These are phyloP conservation scores for Citrus hindsii DNA, from an alignment of 345 rosid genomes.

Conservation along the genomic window DNA sequence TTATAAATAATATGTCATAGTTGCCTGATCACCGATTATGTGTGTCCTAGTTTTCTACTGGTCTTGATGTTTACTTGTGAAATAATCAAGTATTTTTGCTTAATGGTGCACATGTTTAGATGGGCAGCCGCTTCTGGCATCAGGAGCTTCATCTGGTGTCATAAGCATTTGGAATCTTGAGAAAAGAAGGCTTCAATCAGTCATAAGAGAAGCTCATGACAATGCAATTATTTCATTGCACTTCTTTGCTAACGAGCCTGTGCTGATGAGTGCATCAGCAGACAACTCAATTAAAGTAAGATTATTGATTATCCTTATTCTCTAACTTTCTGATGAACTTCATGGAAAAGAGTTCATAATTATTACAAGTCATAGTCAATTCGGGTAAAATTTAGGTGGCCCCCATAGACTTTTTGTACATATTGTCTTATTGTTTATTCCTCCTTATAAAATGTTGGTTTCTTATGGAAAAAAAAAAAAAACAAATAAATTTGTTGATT, in stretches of 20 bases:
- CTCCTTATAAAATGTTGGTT: neutral
- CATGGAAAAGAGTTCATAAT: neutral
- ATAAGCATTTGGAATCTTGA: slow-evolving; percentile 98
- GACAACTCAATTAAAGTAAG: slow-evolving; percentile 94
- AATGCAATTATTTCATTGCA: slow-evolving; percentile 71
- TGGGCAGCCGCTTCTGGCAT: slow-evolving; percentile 94
- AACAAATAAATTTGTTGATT: neutral
- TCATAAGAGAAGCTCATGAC: slow-evolving; percentile 93
- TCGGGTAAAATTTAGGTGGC: neutral
- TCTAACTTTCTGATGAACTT: neutral
- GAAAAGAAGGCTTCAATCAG: slow-evolving; percentile 83
- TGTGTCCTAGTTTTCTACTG: neutral
- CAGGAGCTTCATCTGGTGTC: slow-evolving; percentile 94
- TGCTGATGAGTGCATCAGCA: slow-evolving; percentile 87
- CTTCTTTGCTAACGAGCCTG: slow-evolving; percentile 95
- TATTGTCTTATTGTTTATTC: too few relatives aligned
- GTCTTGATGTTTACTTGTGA: slow-evolving; percentile 7
- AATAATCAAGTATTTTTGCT: slow-evolving; percentile 3
- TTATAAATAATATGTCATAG: neutral
- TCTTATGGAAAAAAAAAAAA: neutral
- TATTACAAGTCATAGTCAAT: neutral
- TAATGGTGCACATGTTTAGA: slow-evolving; percentile 34
- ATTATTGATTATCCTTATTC: neutral
- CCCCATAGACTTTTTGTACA: neutral
- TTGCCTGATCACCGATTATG: neutral